Percentiles rank a stretch among this genome's conserved stretches.
Evolutionary conservation across 2,329 filamentous ascomycete species (phyloP).

Genomic region (Penicillium crustosum): DNA sequence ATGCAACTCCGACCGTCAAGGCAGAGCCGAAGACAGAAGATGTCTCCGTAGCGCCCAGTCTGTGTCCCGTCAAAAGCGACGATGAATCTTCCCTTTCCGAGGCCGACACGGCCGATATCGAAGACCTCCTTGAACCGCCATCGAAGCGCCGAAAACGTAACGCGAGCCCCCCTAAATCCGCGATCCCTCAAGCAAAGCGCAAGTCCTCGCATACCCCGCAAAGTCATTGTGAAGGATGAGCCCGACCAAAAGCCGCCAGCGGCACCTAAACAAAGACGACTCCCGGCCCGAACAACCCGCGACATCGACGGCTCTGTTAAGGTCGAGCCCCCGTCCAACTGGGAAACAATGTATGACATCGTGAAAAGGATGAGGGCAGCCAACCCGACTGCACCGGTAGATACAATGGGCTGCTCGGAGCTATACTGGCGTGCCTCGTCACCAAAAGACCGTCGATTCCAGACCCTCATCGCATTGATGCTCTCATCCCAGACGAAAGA

Average conservation of each 20-base stretch:
- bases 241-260: slow-evolving; percentile 19
- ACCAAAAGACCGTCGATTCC: slow-evolving; percentile 67
- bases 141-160: slow-evolving; percentile 53
- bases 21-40: slow-evolving; percentile 1
- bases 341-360: slow-evolving; percentile 76
- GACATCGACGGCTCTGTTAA: slow-evolving; percentile 37
- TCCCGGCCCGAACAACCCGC: slow-evolving; percentile 43
- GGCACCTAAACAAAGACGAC: slow-evolving; percentile 39
- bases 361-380: slow-evolving; percentile 75
- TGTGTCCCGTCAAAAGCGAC: slow-evolving; percentile 26
- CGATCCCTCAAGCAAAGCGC: slow-evolving; percentile 12
- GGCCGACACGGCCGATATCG: slow-evolving; percentile 53
- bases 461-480: slow-evolving; percentile 86
- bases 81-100: slow-evolving; percentile 37
- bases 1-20: slow-evolving; percentile 9
- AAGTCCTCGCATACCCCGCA: slow-evolving; percentile 21
- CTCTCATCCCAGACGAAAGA: slow-evolving; percentile 91
- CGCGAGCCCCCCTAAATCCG: slow-evolving; percentile 29
- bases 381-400: slow-evolving; percentile 73
- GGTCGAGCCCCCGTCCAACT: slow-evolving; percentile 68
- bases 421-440: slow-evolving; percentile 45
- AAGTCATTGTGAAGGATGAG: slow-evolving; percentile 30
- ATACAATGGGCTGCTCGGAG: slow-evolving; percentile 89
- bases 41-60: slow-evolving; percentile 33
- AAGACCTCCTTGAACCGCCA: slow-evolving; percentile 51